phyloP scores from a whole-genome alignment of 257 asterid species.

The Mitragyna speciosa region DNA sequence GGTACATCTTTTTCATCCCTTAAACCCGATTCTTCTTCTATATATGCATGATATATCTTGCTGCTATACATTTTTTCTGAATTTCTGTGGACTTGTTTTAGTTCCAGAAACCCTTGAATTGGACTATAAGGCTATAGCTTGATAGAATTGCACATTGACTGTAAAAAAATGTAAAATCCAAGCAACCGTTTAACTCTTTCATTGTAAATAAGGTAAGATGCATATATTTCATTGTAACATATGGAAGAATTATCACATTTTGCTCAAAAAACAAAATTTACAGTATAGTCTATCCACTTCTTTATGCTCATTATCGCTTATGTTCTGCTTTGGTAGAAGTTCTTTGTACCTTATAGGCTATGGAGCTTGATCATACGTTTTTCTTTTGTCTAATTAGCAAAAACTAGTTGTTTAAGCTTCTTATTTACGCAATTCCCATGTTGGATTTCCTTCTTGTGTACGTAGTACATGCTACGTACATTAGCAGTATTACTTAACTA shows the following conservation, averaged over 20 bases:
- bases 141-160: background rate
- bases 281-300: background rate
- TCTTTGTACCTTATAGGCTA: background rate
- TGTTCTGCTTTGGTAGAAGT: background rate
- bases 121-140: background rate
- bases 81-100: background rate
- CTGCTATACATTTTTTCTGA: background rate
- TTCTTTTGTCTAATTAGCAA: background rate
- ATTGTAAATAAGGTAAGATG: background rate
- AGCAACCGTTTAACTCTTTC: background rate
- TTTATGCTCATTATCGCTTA: background rate
- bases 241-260: background rate
- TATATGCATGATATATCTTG: no score
- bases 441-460: background rate
- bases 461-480: background rate
- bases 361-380: background rate
- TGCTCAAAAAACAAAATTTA: background rate
- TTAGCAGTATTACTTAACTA: background rate
- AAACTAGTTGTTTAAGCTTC: background rate
- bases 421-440: background rate
- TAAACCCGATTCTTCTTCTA: background rate
- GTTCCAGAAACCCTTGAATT: background rate
- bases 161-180: background rate
- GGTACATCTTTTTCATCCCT: constrained; percentile 32
- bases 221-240: background rate